These are phyloP conservation scores for Pseudisothecium myosuroides DNA, from an alignment of 225 moss, liverwort and hornwort genomes.

Conservation along the genomic window DNA sequence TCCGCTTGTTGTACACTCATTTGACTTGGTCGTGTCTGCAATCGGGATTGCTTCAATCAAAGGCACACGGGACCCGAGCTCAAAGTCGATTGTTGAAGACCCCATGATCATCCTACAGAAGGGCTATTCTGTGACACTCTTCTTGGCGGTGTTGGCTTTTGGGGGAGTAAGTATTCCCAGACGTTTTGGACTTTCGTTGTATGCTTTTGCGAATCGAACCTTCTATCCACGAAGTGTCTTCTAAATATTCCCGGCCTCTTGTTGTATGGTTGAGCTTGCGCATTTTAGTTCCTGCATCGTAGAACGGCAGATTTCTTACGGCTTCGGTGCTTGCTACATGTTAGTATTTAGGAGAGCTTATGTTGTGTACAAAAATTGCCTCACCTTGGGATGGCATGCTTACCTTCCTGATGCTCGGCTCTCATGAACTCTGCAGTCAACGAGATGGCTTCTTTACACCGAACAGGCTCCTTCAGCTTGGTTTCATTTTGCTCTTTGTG, in stretches of 20 bases:
- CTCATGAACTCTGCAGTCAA: conserved; percentile 45
- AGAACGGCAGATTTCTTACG: neutral
- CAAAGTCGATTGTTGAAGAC: conserved; percentile 72
- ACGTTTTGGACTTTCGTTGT: neutral
- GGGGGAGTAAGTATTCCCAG: conserved; percentile 60
- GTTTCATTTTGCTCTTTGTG: conserved; percentile 96
- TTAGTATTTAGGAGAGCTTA: neutral
- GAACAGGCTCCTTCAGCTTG: conserved; percentile 97
- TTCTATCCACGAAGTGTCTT: neutral
- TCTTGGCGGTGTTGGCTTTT: conserved; percentile 86
- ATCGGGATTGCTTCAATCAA: conserved; percentile 88
- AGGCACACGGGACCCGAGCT: conserved; percentile 77
- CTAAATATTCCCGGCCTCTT: neutral
- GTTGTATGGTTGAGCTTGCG: neutral
- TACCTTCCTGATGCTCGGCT: neutral
- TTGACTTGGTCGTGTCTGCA: conserved; percentile 91
- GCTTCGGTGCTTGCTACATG: neutral
- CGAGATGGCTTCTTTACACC: conserved; percentile 92
- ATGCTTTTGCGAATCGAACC: neutral
- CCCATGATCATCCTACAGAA: conserved; percentile 95
- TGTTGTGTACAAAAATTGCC: neutral
- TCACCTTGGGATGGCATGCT: neutral
- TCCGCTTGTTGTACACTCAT: conserved; percentile 95
- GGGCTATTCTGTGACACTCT: conserved; percentile 84
- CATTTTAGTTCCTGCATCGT: neutral